phyloP scores from a whole-genome alignment of 2,329 filamentous ascomycete species.

The Lomentospora prolificans region DNA sequence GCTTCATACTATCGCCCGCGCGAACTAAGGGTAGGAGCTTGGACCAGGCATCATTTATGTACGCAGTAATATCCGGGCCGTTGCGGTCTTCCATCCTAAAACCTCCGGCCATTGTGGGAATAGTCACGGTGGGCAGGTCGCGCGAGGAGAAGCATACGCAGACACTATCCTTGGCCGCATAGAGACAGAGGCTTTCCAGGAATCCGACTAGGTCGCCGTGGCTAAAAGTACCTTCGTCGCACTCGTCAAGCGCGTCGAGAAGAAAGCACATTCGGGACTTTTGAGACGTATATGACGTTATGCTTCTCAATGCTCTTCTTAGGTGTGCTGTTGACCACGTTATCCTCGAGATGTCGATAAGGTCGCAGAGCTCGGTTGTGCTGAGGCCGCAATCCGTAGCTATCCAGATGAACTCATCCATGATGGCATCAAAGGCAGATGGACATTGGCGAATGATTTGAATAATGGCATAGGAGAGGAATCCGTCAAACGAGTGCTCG shows the following conservation, averaged over 20 bases:
- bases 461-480: background rate
- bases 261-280: background rate
- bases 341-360: background rate
- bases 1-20: background rate
- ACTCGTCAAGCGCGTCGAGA: background rate
- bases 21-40: background rate
- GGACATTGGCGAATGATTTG: background rate
- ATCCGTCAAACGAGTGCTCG: background rate
- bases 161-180: background rate
- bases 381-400: background rate
- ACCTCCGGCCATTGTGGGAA: background rate
- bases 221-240: background rate
- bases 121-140: background rate
- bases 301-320: background rate
- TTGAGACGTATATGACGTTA: background rate
- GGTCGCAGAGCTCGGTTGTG: background rate
- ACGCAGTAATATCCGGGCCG: background rate
- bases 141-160: background rate
- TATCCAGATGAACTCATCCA: background rate
- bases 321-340: background rate
- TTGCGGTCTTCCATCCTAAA: conserved; percentile 1
- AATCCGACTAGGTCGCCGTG: background rate
- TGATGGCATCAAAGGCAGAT: background rate
- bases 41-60: background rate
- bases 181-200: background rate